Evolutionary conservation across 2,329 filamentous ascomycete species (phyloP), one percentile per base, ranked within the genome.

Genomic region (Trichoderma cornu-damae): DNA sequence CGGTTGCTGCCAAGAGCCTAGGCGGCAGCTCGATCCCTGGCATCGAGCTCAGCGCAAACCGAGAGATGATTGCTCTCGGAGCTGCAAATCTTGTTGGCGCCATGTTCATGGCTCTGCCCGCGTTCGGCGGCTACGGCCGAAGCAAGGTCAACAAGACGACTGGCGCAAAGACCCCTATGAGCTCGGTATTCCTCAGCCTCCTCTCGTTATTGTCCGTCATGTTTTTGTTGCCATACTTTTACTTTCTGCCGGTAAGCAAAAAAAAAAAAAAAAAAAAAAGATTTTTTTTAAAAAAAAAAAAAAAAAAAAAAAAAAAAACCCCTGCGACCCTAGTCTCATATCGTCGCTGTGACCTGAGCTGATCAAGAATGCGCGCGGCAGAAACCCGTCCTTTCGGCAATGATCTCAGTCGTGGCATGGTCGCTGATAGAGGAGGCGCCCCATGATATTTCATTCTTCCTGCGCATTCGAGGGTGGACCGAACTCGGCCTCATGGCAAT

Each of bases 141-240:
- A 96, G 91, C 73, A 97, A 97, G 72, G 88, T 99, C 63, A 97
- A 96, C 74, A 87, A 87, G 62, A 88, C 88, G 49, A 97, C 94
- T 1, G 94, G 94, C 34, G 93, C 90, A 28, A 89, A 87, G 70
- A 96, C 89, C 1, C 93, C 93, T 0, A 95, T 97, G 88, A 94
- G 89, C 73, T 96, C 89, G 61, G 83, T 99, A 35, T 84, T 97
- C 49, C 74, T 99, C 56, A 91, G 88, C 60, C 62, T 92, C 40
- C 88, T 97, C 65, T 90, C 93, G 0, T 75, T 96, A 20, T 73
- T 95, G 47, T 90, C 87, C 67, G 87, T 96, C 46, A 68, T 90
- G 38, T 94, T 90, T 67, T 76, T 97, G 44, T 75, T 97, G 26
- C 92, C 93, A 0, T 95, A 91, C 70, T 93, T 99, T 65, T 95